Base-by-base conservation (phyloP, 257 asterid species). In the Solanum rostratum region DNA sequence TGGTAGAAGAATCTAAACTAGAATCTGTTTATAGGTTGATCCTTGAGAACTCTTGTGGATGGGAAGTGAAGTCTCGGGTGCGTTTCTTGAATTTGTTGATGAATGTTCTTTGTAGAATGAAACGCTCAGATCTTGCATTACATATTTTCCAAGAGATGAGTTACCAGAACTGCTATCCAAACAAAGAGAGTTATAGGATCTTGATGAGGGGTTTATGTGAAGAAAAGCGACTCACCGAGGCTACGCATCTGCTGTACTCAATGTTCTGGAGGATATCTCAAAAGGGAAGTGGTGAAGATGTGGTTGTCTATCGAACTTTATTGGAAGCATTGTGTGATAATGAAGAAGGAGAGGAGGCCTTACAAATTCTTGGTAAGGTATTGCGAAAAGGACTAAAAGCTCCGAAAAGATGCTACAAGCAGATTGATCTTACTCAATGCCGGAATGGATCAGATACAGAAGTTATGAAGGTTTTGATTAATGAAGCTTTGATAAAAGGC, bases 181-280 rank as follows among this genome's bases (percentile, higher is more conserved):
- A 91, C 84, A 91, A 92, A 87, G 94, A 92, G 87, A 90, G 97
- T 22, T 95, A 93, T 70, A 88, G 84, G 91, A 90, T 87, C 88
- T 85, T 95, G 85, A 96, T 96, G 99, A 92, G 84, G 90, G 98
- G 99, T 63, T 92, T 96, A 85, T 96, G 99, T 80, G 88, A 84
- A 78, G 99, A 93, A 65, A 88, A 92, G 50, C 88, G 91, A 86
- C 89, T 91, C 66, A 88, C 88, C 6, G 98, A 96, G 88, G 99
- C 98, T 20, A 95, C 93, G 59, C 95, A 95, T 88, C 88, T 96
- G 88, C 87, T 96, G 86, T 87, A 92, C 87, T 90, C 92, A 10
- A 93, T 96, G 98, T 92, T 95, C 82, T 92, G 98, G 97, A 93
- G 94, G 89, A 88, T 92, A 87, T 94, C 99, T 85, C 91, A 84